A percentile compares a stretch with the other conserved stretches of the same genome.
Conservation (phyloP, 139 green algal genomes). For the Chlamydomonas asymmetrica region DNA sequence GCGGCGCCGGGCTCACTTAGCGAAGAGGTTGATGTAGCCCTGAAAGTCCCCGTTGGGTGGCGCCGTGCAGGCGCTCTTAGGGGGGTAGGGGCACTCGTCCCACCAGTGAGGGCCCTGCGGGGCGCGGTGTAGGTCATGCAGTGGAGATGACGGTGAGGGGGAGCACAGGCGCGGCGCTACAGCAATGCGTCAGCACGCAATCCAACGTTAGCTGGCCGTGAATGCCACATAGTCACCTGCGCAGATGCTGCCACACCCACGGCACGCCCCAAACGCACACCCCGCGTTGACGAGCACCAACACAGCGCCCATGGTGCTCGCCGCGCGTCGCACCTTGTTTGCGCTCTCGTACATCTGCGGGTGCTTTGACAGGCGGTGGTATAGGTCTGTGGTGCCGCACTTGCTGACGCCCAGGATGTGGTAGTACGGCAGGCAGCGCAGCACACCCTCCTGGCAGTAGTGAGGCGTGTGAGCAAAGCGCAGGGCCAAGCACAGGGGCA, state of each 20-base stretch:
- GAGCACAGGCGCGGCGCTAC: too few species aligned
- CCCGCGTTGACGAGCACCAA: not conserved
- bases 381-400: conserved; percentile 68
- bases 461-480: too few species aligned
- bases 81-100: conserved; percentile 57
- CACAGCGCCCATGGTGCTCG: too few species aligned
- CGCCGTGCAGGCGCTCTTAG: conserved; percentile 44
- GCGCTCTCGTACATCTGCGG: conserved; percentile 41
- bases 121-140: too few species aligned
- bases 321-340: conserved; percentile 55
- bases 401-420: conserved; percentile 65
- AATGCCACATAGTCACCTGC: not conserved
- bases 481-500: too few species aligned
- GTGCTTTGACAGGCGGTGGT: conserved; percentile 59
- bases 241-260: not conserved
- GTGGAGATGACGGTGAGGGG: too few species aligned
- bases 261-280: not conserved
- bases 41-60: conserved; percentile 54
- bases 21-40: conserved; percentile 52
- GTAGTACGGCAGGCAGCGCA: conserved; percentile 63
- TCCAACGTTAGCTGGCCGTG: not conserved
- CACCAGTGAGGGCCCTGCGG: conserved; percentile 59
- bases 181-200: too few species aligned
- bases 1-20: too few species aligned
- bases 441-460: too few species aligned